Conservation (phyloP, 1,284 basidiomycete species). For the Hymenochaete sp. region DNA sequence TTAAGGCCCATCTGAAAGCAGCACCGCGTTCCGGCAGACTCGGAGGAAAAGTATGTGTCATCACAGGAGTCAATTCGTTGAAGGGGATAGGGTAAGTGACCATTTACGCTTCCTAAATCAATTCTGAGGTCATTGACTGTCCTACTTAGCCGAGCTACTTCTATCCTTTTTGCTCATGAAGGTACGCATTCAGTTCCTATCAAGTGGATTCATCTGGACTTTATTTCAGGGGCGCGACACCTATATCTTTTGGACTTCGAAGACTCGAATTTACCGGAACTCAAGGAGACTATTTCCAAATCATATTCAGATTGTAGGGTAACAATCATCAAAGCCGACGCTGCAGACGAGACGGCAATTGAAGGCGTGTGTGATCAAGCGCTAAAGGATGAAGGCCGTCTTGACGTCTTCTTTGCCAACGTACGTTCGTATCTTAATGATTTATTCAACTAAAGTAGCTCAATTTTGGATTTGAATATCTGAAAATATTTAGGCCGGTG, state of each 20-base stretch:
- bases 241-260: constrained; percentile 81
- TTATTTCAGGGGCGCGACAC: constrained; percentile 62
- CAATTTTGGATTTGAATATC: neutral
- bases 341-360: constrained; percentile 72
- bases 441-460: neutral
- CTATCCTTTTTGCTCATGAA: constrained; percentile 74
- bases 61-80: constrained; percentile 80
- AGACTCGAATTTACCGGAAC: constrained; percentile 57
- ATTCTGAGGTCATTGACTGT: constrained; percentile 2
- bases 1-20: constrained; percentile 61
- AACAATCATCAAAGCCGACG: constrained; percentile 69
- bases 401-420: constrained; percentile 95
- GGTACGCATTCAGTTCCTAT: constrained; percentile 40
- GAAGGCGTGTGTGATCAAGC: constrained; percentile 62
- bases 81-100: constrained; percentile 72
- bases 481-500: constrained; percentile 45
- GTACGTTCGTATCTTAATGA: constrained; percentile 34
- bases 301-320: constrained; percentile 75
- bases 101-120: neutral
- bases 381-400: constrained; percentile 69
- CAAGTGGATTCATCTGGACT: constrained; percentile 3
- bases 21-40: constrained; percentile 52
- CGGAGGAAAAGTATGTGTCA: constrained; percentile 78
- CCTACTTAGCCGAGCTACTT: constrained; percentile 57
- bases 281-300: constrained; percentile 60